Evolutionary conservation across 192 early-diverging fungal genomes (phyloP), one percentile per base, ranked within the genome.

Genomic region (Anaeromyces robustus): DNA sequence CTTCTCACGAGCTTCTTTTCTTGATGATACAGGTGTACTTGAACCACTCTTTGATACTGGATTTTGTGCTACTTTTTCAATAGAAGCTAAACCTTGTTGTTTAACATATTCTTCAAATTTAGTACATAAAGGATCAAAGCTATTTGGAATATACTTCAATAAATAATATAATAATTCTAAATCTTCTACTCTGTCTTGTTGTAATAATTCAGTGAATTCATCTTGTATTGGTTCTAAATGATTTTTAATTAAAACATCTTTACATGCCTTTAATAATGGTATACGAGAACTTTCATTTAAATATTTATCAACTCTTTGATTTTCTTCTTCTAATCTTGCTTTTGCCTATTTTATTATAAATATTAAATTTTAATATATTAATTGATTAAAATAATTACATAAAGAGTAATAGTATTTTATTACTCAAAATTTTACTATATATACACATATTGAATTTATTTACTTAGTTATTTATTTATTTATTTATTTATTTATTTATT

Each of bases 181-280:
- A 84, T 97, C 95, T 39, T 96, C 95, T 81, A 93, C 88, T 81
- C 95, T 93, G 81, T 97, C 94, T 81, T 92, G 85, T 85, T 94
- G 92, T 34, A 99, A 88, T 84, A 99, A 89, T 34, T 89, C 91
- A 82, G 94, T 90, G 86, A 99, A 99, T 85, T 98, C 95, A 77
- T 94, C 92, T 86, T 92, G 94, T 77, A 99, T 93, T 13, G 86
- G 89, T 14, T 91, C 88, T n/a, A 91, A 89, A 83, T 97, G 94
- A 79, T 91, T 90, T 80, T 92, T 91, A 81, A 99, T 96, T 12
- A 99, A 87, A 11, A 95, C 95, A 18, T 85, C 89, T 82, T 97
- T 95, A 83, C 95, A 94, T 26, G 89, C 94, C 14, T 87, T 86
- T 81, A 95, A 92, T 29, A 99, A 90, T 81, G 91, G 91, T 43